phyloP scores from a whole-genome alignment of 305 asterid genomes.

The Fraxinus paxiana region DNA sequence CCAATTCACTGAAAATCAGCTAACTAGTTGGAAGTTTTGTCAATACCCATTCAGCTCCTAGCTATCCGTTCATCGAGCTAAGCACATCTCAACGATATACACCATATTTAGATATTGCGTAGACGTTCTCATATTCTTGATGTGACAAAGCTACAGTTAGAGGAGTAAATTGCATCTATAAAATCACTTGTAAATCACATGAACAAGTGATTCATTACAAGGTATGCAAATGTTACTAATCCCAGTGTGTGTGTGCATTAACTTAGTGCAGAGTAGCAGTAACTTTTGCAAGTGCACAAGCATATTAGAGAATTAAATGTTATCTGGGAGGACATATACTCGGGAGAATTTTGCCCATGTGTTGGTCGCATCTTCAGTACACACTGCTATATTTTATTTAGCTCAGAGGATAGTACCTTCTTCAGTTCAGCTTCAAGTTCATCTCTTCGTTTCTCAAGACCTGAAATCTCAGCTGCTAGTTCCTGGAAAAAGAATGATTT shows the following conservation, averaged over 20 bases:
- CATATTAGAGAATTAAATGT: not conserved
- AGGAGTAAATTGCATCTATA: not conserved
- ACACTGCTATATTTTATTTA: constrained; percentile 10
- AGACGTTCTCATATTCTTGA: not conserved
- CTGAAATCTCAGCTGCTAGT: constrained; percentile 68
- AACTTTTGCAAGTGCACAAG: not conserved
- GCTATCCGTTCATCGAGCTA: not conserved
- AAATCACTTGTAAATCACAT: constrained; percentile 1
- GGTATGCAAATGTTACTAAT: not conserved
- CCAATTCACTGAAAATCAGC: constrained; percentile 5
- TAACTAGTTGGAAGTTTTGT: not conserved
- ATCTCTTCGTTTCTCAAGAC: constrained; percentile 73
- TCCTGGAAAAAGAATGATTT: constrained; percentile 53
- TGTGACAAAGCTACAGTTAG: not conserved
- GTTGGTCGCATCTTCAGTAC: constrained; percentile 9
- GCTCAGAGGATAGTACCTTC: constrained; percentile 52
- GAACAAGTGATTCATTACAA: not conserved
- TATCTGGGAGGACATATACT: not conserved
- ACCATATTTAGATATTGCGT: not conserved
- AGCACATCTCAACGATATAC: not conserved
- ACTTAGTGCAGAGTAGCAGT: not conserved
- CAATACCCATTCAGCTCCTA: constrained; percentile 12
- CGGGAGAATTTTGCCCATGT: not conserved
- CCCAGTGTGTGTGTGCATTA: not conserved
- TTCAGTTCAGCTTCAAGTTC: constrained; percentile 86